These are phyloP conservation scores for Manihot esculenta DNA, from an alignment of 441 rosid genomes.

Conservation along the genomic window DNA sequence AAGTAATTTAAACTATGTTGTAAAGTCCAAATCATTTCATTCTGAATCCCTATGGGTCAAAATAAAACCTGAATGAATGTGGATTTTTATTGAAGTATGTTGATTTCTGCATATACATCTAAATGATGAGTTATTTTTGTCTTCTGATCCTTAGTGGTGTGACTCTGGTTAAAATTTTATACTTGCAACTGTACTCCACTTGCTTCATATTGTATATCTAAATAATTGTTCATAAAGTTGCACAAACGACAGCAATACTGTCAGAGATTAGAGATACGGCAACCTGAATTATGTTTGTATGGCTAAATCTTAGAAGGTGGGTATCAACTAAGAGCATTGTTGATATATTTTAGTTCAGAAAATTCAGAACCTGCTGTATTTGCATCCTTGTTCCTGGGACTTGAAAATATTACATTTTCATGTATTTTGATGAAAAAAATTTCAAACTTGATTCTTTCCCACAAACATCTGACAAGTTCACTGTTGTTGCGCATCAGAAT, in stretches of 20 bases:
- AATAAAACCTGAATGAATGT: neutral
- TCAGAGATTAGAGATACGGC: neutral
- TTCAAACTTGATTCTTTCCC: neutral
- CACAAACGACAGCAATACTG: neutral
- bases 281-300: neutral
- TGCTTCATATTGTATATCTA: neutral
- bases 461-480: slow-evolving; percentile 6
- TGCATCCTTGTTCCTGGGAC: neutral
- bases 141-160: neutral
- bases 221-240: slow-evolving; percentile 3
- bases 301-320: neutral
- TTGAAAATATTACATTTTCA: neutral
- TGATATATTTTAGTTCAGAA: neutral
- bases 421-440: neutral
- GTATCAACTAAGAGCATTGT: neutral
- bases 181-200: neutral
- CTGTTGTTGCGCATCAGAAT: slow-evolving; percentile 44
- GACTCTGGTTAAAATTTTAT: neutral
- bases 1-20: neutral
- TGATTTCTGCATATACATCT: neutral
- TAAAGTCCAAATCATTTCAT: neutral
- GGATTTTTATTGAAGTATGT: neutral
- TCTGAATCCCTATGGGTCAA: neutral
- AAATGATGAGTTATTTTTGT: neutral
- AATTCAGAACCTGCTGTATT: neutral